Conservation (phyloP, 352 stramenopile species). For the Pythium oligandrum region DNA sequence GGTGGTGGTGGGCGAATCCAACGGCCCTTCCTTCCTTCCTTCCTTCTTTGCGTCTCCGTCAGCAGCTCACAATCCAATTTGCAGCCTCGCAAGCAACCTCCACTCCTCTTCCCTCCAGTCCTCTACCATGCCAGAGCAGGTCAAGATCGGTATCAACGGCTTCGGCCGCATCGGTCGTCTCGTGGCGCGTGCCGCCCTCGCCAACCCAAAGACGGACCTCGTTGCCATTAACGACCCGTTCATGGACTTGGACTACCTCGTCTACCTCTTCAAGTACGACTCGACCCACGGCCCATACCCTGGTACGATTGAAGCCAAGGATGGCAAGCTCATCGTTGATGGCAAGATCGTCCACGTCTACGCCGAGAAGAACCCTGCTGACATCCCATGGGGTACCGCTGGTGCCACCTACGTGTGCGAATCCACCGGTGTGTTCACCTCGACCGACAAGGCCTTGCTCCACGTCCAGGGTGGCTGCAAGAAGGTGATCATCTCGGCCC, state of each 20-base stretch:
- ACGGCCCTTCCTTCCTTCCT: slow-evolving; percentile 2
- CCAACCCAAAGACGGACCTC: slow-evolving; percentile 45
- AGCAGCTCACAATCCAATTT: slow-evolving; percentile 31
- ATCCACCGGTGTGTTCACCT: slow-evolving; percentile 95
- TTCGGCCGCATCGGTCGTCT: slow-evolving; percentile 57
- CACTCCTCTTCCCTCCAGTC: background rate
- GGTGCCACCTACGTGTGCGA: slow-evolving; percentile 94
- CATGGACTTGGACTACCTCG: slow-evolving; percentile 61
- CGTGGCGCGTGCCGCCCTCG: slow-evolving; percentile 36
- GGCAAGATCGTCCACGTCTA: slow-evolving; percentile 42
- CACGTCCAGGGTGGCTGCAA: slow-evolving; percentile 92
- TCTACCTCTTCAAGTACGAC: slow-evolving; percentile 97
- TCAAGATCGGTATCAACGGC: slow-evolving; percentile 50
- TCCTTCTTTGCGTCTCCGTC: slow-evolving; percentile 6
- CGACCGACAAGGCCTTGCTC: slow-evolving; percentile 69
- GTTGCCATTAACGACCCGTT: slow-evolving; percentile 58
- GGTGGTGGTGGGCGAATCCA: background rate
- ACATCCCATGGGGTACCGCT: slow-evolving; percentile 72
- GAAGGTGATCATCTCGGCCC: slow-evolving; percentile 96
- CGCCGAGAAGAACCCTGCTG: slow-evolving; percentile 38
- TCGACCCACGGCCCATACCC: slow-evolving; percentile 91
- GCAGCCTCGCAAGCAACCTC: slow-evolving; percentile 13
- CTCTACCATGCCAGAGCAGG: slow-evolving; percentile 28
- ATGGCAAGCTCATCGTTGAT: slow-evolving; percentile 68
- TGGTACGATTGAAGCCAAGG: slow-evolving; percentile 85